phyloP scores from a whole-genome alignment of 495 filamentous ascomycete species.

The Achaetomiella virescens region DNA sequence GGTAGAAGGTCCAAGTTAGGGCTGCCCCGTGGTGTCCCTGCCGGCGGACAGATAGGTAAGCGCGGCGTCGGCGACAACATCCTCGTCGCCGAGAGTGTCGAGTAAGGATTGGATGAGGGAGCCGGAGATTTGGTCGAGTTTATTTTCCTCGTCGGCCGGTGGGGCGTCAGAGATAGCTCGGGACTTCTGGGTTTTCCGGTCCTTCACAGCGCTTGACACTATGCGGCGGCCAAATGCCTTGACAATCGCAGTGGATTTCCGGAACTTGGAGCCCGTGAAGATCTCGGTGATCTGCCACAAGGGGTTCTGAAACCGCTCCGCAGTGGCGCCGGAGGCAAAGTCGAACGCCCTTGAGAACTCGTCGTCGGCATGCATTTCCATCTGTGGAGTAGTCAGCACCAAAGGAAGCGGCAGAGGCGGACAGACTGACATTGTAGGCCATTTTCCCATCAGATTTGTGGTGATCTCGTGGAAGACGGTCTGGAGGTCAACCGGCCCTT shows the following conservation, averaged over 20 bases:
- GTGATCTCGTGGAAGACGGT: conserved; percentile 53
- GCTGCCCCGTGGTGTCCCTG: conserved; percentile 57
- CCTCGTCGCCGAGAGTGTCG: conserved; percentile 43
- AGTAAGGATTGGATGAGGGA: conserved; percentile 53
- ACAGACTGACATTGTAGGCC: conserved; percentile 52
- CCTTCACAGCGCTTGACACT: conserved; percentile 42
- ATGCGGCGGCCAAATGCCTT: conserved; percentile 46
- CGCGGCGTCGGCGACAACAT: conserved; percentile 51
- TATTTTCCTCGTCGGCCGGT: conserved; percentile 12
- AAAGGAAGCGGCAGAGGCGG: too few relatives aligned
- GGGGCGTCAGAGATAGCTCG: background rate
- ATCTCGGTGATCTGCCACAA: conserved; percentile 51
- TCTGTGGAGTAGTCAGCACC: conserved; percentile 29
- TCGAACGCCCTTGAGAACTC: conserved; percentile 53
- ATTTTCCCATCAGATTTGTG: conserved; percentile 55
- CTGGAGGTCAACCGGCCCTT: conserved; percentile 44
- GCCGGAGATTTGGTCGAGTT: conserved; percentile 42
- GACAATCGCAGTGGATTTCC: conserved; percentile 39
- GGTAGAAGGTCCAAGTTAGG: conserved; percentile 54
- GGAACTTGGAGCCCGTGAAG: conserved; percentile 41
- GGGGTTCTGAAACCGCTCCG: conserved; percentile 56
- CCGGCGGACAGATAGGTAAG: conserved; percentile 57
- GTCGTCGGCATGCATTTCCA: conserved; percentile 54
- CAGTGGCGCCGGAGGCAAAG: conserved; percentile 51
- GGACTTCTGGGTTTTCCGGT: conserved; percentile 15